These are phyloP conservation scores for Fusarium sp. DNA, from an alignment of 2,329 filamentous ascomycete genomes.

Conservation along the genomic window DNA sequence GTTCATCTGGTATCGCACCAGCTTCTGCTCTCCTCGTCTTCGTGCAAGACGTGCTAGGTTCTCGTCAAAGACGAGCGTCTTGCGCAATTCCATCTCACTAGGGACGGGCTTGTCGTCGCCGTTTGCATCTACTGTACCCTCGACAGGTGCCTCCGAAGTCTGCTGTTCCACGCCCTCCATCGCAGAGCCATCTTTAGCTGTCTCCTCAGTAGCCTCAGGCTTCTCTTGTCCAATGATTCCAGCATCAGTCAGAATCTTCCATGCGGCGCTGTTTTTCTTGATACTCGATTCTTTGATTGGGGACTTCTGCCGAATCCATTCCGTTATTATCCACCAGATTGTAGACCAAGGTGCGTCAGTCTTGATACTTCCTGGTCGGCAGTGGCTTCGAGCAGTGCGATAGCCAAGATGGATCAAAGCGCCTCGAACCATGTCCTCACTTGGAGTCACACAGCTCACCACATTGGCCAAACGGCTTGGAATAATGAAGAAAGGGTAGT, in stretches of 20 bases:
- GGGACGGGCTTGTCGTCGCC: conserved; percentile 28
- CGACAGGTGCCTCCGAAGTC: background rate
- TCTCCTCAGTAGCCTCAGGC: conserved; percentile 27
- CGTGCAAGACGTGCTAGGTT: conserved; percentile 75
- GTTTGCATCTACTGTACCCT: conserved; percentile 22
- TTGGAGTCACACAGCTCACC: conserved; percentile 81
- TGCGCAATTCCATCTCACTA: conserved; percentile 57
- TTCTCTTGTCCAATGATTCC: conserved; percentile 51
- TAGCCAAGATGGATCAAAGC: conserved; percentile 86
- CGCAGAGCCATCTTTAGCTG: conserved; percentile 43
- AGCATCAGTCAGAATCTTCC: conserved; percentile 67
- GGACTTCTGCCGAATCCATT: conserved; percentile 85
- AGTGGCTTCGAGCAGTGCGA: conserved; percentile 84
- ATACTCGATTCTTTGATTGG: conserved; percentile 80
- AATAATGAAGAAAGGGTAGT: conserved; percentile 86
- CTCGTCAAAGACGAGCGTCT: conserved; percentile 80
- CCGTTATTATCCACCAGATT: conserved; percentile 92
- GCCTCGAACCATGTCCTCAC: conserved; percentile 82
- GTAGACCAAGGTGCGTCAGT: conserved; percentile 91
- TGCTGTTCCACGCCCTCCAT: conserved; percentile 53
- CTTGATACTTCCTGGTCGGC: conserved; percentile 88
- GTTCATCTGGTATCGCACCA: conserved; percentile 90
- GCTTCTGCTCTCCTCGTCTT: conserved; percentile 72
- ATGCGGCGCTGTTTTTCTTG: conserved; percentile 75
- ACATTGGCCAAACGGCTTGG: conserved; percentile 79